phyloP scores from a whole-genome alignment of 2,329 filamentous ascomycete species.

The Fusarium sp. region DNA sequence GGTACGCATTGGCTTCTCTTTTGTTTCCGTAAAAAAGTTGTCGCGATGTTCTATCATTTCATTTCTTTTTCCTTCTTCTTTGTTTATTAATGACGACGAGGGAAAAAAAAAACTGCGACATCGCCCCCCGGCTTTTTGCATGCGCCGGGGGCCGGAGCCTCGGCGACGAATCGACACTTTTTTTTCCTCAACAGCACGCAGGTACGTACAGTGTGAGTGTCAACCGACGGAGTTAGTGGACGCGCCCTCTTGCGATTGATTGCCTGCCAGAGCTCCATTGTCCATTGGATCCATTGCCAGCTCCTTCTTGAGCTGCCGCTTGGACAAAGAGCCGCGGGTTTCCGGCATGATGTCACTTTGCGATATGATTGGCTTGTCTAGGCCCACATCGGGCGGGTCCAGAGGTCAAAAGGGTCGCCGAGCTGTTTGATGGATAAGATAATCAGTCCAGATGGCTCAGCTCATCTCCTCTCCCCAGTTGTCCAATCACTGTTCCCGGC shows the following conservation, averaged over 20 bases:
- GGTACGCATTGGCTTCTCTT: background rate
- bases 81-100: slow-evolving; percentile 9
- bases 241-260: slow-evolving; percentile 1
- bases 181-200: background rate
- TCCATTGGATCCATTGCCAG: background rate
- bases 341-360: slow-evolving; percentile 37
- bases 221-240: background rate
- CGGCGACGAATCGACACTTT: slow-evolving; percentile 30
- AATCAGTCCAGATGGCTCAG: slow-evolving; percentile 14
- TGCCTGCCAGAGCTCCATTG: background rate
- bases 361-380: slow-evolving; percentile 26
- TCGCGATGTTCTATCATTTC: background rate
- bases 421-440: slow-evolving; percentile 35
- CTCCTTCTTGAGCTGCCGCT: background rate
- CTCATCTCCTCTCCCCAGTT: background rate
- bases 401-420: slow-evolving; percentile 23
- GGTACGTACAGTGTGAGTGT: background rate
- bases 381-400: background rate
- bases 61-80: background rate
- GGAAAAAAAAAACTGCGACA: slow-evolving; percentile 8
- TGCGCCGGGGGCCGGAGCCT: slow-evolving; percentile 37
- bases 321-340: slow-evolving; percentile 37
- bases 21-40: background rate
- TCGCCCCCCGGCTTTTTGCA: slow-evolving; percentile 20
- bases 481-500: slow-evolving; percentile 27